phyloP scores from a whole-genome alignment of 805 yeast species.

The Yamadazyma takamatsuzukensis region DNA sequence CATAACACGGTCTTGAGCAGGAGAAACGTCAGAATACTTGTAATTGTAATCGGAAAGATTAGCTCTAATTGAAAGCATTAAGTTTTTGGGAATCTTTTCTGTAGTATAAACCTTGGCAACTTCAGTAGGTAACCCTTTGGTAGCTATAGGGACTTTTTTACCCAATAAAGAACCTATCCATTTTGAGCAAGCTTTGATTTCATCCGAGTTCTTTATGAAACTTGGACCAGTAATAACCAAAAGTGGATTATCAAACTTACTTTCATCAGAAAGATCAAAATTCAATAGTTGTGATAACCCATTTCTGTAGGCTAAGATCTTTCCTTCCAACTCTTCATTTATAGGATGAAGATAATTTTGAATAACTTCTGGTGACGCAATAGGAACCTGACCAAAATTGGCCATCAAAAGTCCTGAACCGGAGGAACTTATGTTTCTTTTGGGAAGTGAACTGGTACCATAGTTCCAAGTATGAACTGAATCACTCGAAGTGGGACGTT shows the following conservation, averaged over 20 bases:
- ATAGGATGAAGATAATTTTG: constrained; percentile 38
- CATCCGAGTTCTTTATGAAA: constrained; percentile 23
- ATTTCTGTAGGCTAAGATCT: constrained; percentile 28
- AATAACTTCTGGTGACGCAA: constrained; percentile 43
- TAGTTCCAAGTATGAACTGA: constrained; percentile 11
- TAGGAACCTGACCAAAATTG: constrained; percentile 32
- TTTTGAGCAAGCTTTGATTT: constrained; percentile 38
- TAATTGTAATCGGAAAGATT: constrained; percentile 29
- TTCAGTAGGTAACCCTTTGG: constrained; percentile 2
- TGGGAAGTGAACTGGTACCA: constrained; percentile 6
- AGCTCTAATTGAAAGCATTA: constrained; percentile 33
- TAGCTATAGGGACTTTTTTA: constrained; percentile 6
- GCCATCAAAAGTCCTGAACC: constrained; percentile 18
- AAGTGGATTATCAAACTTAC: constrained; percentile 13
- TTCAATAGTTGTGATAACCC: constrained; percentile 16
- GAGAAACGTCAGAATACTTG: constrained; percentile 1
- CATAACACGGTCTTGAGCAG: constrained; percentile 11
- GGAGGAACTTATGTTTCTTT: constrained; percentile 4
- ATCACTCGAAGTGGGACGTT: background rate
- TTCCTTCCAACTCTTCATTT: constrained; percentile 20
- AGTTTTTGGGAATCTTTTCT: constrained; percentile 7
- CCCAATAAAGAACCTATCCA: constrained; percentile 30
- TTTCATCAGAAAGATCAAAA: constrained; percentile 1
- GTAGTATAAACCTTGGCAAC: constrained; percentile 5
- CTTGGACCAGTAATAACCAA: constrained; percentile 42